Percentiles rank a stretch among this genome's conserved stretches.
phyloP scores from a whole-genome alignment of 2,329 filamentous ascomycete genomes.

The Setomelanomma holmii region DNA sequence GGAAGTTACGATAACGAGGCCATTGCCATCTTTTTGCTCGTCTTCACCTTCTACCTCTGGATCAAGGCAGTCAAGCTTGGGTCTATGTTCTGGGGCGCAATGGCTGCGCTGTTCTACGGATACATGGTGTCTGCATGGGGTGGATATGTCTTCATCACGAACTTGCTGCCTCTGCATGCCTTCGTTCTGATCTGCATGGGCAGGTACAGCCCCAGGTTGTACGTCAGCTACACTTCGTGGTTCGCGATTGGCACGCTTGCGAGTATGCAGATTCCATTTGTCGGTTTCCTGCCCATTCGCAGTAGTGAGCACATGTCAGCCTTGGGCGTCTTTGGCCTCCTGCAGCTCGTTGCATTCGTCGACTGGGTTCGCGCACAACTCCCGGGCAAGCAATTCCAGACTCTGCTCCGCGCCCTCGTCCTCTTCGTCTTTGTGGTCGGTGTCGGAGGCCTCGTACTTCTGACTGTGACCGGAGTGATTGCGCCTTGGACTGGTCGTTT shows the following conservation, averaged over 20 bases:
- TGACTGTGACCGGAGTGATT: conserved; percentile 87
- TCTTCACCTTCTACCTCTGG: conserved; percentile 99
- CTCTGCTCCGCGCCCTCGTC: conserved; percentile 79
- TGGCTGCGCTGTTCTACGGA: conserved; percentile 95
- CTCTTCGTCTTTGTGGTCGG: conserved; percentile 76
- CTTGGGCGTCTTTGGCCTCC: conserved; percentile 90
- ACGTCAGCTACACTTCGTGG: conserved; percentile 98
- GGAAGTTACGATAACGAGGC: conserved; percentile 99
- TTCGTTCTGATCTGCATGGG: conserved; percentile 98
- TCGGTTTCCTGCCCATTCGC: conserved; percentile 93
- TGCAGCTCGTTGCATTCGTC: conserved; percentile 91
- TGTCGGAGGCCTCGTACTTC: conserved; percentile 76
- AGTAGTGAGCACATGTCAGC: conserved; percentile 99
- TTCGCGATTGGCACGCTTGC: conserved; percentile 94
- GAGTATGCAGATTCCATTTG: conserved; percentile 99
- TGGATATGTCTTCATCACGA: conserved; percentile 99
- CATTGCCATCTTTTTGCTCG: conserved; percentile 97
- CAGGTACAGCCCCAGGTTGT: conserved; percentile 89
- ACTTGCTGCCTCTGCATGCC: conserved; percentile 90
- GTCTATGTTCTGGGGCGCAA: conserved; percentile 93
- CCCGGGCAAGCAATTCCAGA: conserved; percentile 92
- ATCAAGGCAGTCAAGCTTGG: conserved; percentile 98
- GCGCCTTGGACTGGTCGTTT: conserved; percentile 98
- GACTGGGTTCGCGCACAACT: conserved; percentile 90
- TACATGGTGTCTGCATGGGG: conserved; percentile 99